A percentile compares a stretch with the other conserved stretches of the same genome.
These are phyloP conservation scores for Fusarium papillatum DNA, from an alignment of 2,329 filamentous ascomycete genomes.

Conservation along the genomic window DNA sequence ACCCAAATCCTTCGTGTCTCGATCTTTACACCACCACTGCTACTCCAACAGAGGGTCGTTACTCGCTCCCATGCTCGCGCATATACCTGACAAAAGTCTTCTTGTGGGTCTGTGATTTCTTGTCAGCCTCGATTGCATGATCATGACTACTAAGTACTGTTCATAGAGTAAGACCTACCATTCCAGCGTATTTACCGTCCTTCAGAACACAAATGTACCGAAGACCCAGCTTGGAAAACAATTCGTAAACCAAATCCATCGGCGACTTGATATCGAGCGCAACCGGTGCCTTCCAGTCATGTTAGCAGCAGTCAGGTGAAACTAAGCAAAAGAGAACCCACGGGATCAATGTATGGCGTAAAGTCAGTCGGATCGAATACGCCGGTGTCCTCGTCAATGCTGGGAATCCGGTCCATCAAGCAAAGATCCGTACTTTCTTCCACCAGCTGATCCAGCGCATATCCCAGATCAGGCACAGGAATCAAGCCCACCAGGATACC, in stretches of 20 bases:
- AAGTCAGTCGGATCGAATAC: constrained; percentile 84
- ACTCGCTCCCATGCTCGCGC: constrained; percentile 79
- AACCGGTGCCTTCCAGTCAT: constrained; percentile 76
- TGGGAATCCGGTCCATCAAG: constrained; percentile 81
- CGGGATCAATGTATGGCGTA: constrained; percentile 90
- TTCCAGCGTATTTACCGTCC: constrained; percentile 87
- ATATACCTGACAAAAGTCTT: constrained; percentile 97
- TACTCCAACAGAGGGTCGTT: neutral
- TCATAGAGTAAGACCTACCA: constrained; percentile 71
- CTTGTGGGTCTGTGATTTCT: constrained; percentile 80
- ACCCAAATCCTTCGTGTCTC: neutral
- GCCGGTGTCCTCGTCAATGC: constrained; percentile 74
- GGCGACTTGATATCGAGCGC: constrained; percentile 90
- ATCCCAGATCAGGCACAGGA: constrained; percentile 94
- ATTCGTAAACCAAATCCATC: constrained; percentile 96
- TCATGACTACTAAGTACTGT: neutral
- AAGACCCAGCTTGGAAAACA: constrained; percentile 93
- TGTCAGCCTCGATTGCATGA: constrained; percentile 20
- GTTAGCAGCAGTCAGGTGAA: constrained; percentile 22
- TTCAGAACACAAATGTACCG: constrained; percentile 91
- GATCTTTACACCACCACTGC: neutral
- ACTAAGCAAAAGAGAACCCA: constrained; percentile 53
- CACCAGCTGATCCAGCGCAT: constrained; percentile 86
- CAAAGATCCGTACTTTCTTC: constrained; percentile 83
- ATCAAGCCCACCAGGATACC: constrained; percentile 90